Evolutionary conservation across 306 rosid genomes (phyloP).

Genomic region (Lathyrus tuberosus): DNA sequence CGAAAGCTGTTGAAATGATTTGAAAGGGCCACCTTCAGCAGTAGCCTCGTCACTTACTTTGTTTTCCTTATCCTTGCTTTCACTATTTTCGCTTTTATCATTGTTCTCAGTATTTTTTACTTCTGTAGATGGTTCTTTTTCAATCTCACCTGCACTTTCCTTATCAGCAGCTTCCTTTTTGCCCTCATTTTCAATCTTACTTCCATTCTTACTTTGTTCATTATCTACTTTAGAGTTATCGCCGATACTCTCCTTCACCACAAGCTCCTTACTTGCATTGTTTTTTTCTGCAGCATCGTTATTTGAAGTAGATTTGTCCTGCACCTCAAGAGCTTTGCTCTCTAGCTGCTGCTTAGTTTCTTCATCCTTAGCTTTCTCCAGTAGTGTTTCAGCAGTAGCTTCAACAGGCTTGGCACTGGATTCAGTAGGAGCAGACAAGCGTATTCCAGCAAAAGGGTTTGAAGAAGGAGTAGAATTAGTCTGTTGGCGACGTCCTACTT

Average conservation of each 20-base stretch:
- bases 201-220: constrained; percentile 35
- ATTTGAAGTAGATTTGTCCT: constrained; percentile 40
- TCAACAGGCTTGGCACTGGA: constrained; percentile 47
- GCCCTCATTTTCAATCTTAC: constrained; percentile 38
- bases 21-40: constrained; percentile 62
- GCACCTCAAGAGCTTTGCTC: constrained; percentile 38
- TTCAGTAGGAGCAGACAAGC: constrained; percentile 58
- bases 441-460: constrained; percentile 87
- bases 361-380: constrained; percentile 44
- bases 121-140: constrained; percentile 32
- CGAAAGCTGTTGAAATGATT: constrained; percentile 86
- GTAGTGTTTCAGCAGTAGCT: constrained; percentile 46
- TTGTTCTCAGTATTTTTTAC: constrained; percentile 35
- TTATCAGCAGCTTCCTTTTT: constrained; percentile 34
- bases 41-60: constrained; percentile 49
- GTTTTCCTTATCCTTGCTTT: constrained; percentile 47
- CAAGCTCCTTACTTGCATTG: constrained; percentile 37
- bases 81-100: constrained; percentile 34
- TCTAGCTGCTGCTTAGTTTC: constrained; percentile 48
- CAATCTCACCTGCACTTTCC: constrained; percentile 44
- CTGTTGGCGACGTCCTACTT: constrained; percentile 76
- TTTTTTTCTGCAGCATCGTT: constrained; percentile 38
- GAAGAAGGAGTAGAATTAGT: constrained; percentile 58
- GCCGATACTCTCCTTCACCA: constrained; percentile 32
- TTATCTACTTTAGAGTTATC: constrained; percentile 37